Base-by-base conservation (phyloP, 805 yeast genomes). In the Metschnikowia cerradonensis region DNA sequence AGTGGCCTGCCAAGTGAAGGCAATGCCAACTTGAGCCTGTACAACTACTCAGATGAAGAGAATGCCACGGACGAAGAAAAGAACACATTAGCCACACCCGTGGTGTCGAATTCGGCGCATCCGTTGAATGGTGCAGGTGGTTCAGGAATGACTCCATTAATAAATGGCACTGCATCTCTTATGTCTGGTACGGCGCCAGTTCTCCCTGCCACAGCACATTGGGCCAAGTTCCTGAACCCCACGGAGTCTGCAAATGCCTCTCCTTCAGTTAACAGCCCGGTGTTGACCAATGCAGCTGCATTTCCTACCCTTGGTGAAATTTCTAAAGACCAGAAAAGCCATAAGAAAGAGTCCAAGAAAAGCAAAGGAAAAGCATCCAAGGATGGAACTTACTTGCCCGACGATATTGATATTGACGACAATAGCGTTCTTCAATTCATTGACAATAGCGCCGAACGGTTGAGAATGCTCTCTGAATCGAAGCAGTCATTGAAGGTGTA, bases 261-360 rank as follows among this genome's bases (percentile, higher is more conserved):
- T 3, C 77, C 80, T 6, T 60, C 76, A 3, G 68, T 67, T 6
- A 63, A 65, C 41, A 62, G 60, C 47, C 62, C 68, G 6, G 67
- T 71, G 20, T 62, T 77, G 55, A 72, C 82, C 3, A 73, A 78
- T 58, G 62, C 77, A 14, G 73, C 81, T 4, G 80, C 86, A 2
- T 82, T 83, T 73, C 85, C 87, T 45, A 75, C 86, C 1, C 69
- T 82, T 52, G 82, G 83, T 3, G 78, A 73, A 53, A 72, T 73
- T 19, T 66, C 68, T 57, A 68, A 65, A 52, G 73, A 72, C 17
- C 73, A 68, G 50, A 68, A 67, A 49, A 57, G 52, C n/a, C 71
- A 58, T 41, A 61, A 61, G 60, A 58, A 61, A 48, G 66, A 64
- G 57, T 63, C 64, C 51, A 66, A 67, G 51, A 62, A 61, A 50